These are phyloP conservation scores for Boletus rufocinnamomeus DNA, from an alignment of 768 basidiomycete species.

Conservation along the genomic window DNA sequence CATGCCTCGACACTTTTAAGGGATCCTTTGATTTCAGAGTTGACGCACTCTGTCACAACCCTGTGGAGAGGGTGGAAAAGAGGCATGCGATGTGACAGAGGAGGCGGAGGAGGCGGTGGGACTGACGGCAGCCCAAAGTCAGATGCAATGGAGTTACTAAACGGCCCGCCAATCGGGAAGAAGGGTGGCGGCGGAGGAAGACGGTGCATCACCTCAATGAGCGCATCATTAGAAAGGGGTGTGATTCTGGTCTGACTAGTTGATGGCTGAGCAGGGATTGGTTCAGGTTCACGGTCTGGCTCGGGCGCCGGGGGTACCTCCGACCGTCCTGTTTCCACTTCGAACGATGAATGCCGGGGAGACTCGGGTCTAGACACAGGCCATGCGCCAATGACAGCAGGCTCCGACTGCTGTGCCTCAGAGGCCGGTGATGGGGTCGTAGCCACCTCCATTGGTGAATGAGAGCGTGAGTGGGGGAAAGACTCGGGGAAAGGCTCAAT, in stretches of 20 bases:
- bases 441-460: slow-evolving; percentile 51
- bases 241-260: slow-evolving; percentile 15
- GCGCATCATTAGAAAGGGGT: slow-evolving; percentile 11
- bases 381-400: slow-evolving; percentile 46
- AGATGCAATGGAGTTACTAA: slow-evolving; percentile 22
- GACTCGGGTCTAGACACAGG: slow-evolving; percentile 40
- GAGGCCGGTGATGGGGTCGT: slow-evolving; percentile 36
- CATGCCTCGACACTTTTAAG: slow-evolving; percentile 28
- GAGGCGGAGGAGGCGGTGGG: slow-evolving; percentile 12
- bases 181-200: slow-evolving; percentile 20
- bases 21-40: slow-evolving; percentile 24
- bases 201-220: slow-evolving; percentile 21
- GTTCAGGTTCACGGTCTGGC: slow-evolving; percentile 7
- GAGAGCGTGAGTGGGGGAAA: slow-evolving; percentile 38
- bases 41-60: slow-evolving; percentile 21
- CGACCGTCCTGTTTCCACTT: slow-evolving; percentile 11
- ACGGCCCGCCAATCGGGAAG: slow-evolving; percentile 22
- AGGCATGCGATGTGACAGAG: slow-evolving; percentile 11
- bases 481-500: slow-evolving; percentile 20
- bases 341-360: slow-evolving; percentile 23
- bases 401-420: slow-evolving; percentile 35
- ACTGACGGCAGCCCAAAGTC: slow-evolving; percentile 22
- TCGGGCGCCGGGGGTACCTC: slow-evolving; percentile 11
- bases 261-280: slow-evolving; percentile 1
- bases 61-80: slow-evolving; percentile 20